Evolutionary conservation across 1,284 basidiomycete genomes (phyloP).

Genomic region (Fistulina hepatica): DNA sequence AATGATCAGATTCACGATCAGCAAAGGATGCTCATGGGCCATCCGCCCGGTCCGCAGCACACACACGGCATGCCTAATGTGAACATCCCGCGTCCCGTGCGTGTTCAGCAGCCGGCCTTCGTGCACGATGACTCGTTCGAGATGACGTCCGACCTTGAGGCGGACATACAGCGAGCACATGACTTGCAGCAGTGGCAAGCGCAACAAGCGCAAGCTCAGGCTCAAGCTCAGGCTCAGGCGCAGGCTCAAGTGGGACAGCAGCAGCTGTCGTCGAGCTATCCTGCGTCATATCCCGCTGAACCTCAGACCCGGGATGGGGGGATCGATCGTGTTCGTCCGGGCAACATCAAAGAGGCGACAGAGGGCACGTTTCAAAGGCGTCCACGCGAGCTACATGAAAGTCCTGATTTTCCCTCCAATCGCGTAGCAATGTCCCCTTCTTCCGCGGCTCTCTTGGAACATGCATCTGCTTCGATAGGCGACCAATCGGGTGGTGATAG

Average conservation of each 20-base stretch:
- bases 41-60: slow-evolving; percentile 23
- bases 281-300: too few relatives aligned
- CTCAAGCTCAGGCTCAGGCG: slow-evolving; percentile 31
- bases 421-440: too few relatives aligned
- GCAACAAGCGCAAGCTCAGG: slow-evolving; percentile 21
- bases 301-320: too few relatives aligned
- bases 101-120: slow-evolving; percentile 44
- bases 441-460: too few relatives aligned
- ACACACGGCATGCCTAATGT: slow-evolving; percentile 25
- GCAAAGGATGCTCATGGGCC: slow-evolving; percentile 18
- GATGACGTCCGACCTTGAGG: slow-evolving; percentile 57
- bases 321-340: too few relatives aligned
- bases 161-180: slow-evolving; percentile 50
- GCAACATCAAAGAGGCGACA: too few relatives aligned
- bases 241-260: slow-evolving; percentile 6
- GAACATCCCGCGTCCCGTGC: slow-evolving; percentile 18
- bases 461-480: too few relatives aligned
- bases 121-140: slow-evolving; percentile 47
- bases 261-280: too few relatives aligned
- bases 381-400: too few relatives aligned
- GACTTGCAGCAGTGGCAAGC: slow-evolving; percentile 27
- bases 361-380: too few relatives aligned
- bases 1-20: slow-evolving; percentile 20
- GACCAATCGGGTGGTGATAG: background rate
- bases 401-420: too few relatives aligned